phyloP scores from a whole-genome alignment of 2,329 filamentous ascomycete species.

The Akanthomyces lecanii region DNA sequence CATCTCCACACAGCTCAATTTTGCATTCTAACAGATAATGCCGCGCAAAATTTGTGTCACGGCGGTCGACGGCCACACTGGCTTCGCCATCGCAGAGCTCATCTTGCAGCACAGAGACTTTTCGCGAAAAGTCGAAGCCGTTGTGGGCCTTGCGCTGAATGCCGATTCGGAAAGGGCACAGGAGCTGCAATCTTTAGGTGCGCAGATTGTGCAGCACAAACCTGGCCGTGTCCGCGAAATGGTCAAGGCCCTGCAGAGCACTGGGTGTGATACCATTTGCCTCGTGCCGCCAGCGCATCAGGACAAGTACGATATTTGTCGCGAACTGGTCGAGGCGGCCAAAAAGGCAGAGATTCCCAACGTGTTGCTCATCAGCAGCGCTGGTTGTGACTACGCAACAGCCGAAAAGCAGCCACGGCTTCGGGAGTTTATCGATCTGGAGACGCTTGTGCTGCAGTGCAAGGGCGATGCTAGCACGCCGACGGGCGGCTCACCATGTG shows the following conservation, averaged over 20 bases:
- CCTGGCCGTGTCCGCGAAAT: constrained; percentile 38
- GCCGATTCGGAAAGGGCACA: constrained; percentile 34
- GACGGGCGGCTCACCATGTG: constrained; percentile 40
- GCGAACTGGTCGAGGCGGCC: constrained; percentile 42
- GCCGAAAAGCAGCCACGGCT: constrained; percentile 43
- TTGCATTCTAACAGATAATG: constrained; percentile 29
- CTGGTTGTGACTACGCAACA: constrained; percentile 47
- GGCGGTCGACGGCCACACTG: constrained; percentile 46
- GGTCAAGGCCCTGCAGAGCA: constrained; percentile 36
- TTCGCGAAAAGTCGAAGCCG: constrained; percentile 35
- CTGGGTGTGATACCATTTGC: constrained; percentile 44
- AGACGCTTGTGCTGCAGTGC: constrained; percentile 34
- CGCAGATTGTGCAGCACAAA: constrained; percentile 37
- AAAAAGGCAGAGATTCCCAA: constrained; percentile 43
- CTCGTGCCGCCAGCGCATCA: constrained; percentile 44
- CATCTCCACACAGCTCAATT: too few species aligned
- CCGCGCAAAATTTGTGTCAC: constrained; percentile 46
- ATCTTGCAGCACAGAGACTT: constrained; percentile 42
- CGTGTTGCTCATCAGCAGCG: constrained; percentile 44
- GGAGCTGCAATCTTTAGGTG: constrained; percentile 30
- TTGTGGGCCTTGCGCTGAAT: constrained; percentile 40
- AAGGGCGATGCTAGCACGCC: constrained; percentile 24
- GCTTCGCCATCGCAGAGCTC: constrained; percentile 47
- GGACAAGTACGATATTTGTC: constrained; percentile 42
- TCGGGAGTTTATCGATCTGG: constrained; percentile 48